phyloP scores from a whole-genome alignment of 257 asterid genomes.

The Sherardia arvensis region DNA sequence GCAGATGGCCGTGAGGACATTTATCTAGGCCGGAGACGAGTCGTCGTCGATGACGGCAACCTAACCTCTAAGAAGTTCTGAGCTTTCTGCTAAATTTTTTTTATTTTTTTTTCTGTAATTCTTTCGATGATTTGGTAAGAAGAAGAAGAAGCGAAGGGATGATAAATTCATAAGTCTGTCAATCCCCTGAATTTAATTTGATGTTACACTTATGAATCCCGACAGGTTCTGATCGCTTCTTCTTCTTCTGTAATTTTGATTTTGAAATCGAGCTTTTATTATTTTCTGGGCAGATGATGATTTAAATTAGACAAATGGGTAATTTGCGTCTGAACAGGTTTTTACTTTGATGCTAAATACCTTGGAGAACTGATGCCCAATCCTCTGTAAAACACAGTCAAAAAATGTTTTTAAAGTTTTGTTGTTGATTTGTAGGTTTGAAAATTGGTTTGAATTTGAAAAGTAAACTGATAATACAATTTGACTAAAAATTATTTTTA shows the following conservation, averaged over 20 bases:
- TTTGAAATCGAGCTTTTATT: not conserved
- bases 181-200: constrained; percentile 33
- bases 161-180: constrained; percentile 39
- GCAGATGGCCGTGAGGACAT: constrained; percentile 14
- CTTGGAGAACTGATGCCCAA: constrained; percentile 47
- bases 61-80: constrained; percentile 45
- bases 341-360: constrained; percentile 33
- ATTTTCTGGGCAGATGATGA: constrained; percentile 25
- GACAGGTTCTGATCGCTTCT: constrained; percentile 43
- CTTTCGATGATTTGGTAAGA: not conserved
- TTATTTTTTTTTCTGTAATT: not conserved
- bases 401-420: too few species aligned
- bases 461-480: too few species aligned
- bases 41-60: constrained; percentile 21
- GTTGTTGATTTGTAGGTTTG: too few species aligned
- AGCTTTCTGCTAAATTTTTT: too few species aligned
- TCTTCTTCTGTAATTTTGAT: too few species aligned
- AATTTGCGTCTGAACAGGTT: constrained; percentile 35
- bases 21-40: constrained; percentile 15
- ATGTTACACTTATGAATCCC: constrained; percentile 34
- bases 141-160: constrained; percentile 18
- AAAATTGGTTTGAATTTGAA: too few species aligned
- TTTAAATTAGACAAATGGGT: constrained; percentile 26
- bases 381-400: not conserved
- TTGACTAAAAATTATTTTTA: too few species aligned